Evolutionary conservation across 129 eudicot species (phyloP).

Genomic region (Chrysanthemum lavandulifolium): DNA sequence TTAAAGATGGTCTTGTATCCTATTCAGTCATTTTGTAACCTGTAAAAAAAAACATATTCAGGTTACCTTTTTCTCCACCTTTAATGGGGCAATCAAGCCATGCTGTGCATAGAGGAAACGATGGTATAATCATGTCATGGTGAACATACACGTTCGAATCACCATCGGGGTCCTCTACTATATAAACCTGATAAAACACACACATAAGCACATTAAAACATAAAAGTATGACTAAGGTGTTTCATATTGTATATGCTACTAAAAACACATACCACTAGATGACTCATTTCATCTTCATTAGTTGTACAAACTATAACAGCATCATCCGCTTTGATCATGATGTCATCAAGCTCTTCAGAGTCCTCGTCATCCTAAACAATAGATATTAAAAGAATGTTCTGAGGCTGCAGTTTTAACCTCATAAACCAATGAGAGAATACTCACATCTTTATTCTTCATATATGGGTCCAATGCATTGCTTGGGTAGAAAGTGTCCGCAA

Average conservation of each 20-base stretch:
- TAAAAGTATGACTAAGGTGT: not conserved
- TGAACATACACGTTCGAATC: slow-evolving; percentile 66
- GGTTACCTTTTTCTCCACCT: slow-evolving; percentile 78
- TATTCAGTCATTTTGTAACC: too few relatives aligned
- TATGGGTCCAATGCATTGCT: slow-evolving; percentile 87
- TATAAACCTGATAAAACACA: slow-evolving; percentile 55
- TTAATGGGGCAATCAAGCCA: slow-evolving; percentile 79
- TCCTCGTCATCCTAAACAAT: slow-evolving; percentile 60
- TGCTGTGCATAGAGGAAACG: slow-evolving; percentile 68
- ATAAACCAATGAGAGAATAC: slow-evolving; percentile 28
- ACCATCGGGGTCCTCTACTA: slow-evolving; percentile 66
- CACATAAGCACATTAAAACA: slow-evolving; percentile 14
- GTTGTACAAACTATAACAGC: slow-evolving; percentile 80
- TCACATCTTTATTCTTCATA: slow-evolving; percentile 63
- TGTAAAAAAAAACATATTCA: too few relatives aligned
- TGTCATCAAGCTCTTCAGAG: slow-evolving; percentile 90
- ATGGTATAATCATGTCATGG: slow-evolving; percentile 73
- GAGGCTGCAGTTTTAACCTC: slow-evolving; percentile 10
- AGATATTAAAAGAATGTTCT: not conserved
- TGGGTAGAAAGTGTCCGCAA: slow-evolving; percentile 65
- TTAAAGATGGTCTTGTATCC: too few relatives aligned
- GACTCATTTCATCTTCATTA: slow-evolving; percentile 84
- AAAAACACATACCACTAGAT: slow-evolving; percentile 63
- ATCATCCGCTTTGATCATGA: slow-evolving; percentile 73
- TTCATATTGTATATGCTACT: not conserved